Percentiles rank a stretch among this genome's conserved stretches.
These are phyloP conservation scores for Massariosphaeria phaeospora DNA, from an alignment of 495 filamentous ascomycete species.

Conservation along the genomic window DNA sequence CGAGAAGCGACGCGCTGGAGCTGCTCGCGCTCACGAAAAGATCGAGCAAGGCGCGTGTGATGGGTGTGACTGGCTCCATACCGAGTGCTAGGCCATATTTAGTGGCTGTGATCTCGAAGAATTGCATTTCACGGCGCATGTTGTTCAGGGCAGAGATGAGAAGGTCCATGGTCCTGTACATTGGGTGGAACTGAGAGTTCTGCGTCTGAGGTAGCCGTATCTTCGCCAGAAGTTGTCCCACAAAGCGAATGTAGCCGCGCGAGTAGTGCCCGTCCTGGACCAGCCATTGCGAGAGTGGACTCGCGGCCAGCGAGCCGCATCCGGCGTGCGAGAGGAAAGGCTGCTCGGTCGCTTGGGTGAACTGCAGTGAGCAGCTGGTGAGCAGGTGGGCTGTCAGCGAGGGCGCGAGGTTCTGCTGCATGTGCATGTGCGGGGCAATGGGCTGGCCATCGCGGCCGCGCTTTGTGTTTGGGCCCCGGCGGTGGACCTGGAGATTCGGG, in stretches of 20 bases:
- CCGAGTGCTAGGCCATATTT: conserved; percentile 57
- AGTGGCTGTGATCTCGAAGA: conserved; percentile 62
- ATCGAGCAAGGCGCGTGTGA: conserved; percentile 52
- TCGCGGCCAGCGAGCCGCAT: conserved; percentile 54
- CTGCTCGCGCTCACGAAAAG: conserved; percentile 51
- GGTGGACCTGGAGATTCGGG: conserved; percentile 40
- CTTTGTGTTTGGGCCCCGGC: conserved; percentile 38
- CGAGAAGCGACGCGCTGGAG: conserved; percentile 48
- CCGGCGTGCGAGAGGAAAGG: conserved; percentile 67
- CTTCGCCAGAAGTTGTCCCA: conserved; percentile 60
- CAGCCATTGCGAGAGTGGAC: conserved; percentile 61
- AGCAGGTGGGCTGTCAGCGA: conserved; percentile 53
- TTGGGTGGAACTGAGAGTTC: conserved; percentile 39
- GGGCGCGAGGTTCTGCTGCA: conserved; percentile 22
- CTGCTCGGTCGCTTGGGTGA: conserved; percentile 56
- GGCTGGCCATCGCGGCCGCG: conserved; percentile 32
- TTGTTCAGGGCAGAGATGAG: conserved; percentile 62
- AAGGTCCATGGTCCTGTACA: conserved; percentile 51
- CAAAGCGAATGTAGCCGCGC: conserved; percentile 65
- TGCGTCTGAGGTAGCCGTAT: conserved; percentile 50
- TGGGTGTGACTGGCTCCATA: conserved; percentile 43
- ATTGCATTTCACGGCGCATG: conserved; percentile 59
- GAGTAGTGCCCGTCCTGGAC: conserved; percentile 72
- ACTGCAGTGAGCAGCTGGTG: conserved; percentile 39
- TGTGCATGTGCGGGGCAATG: conserved; percentile 22